Base-by-base conservation (phyloP, 768 basidiomycete genomes). In the Boletus sp. region DNA sequence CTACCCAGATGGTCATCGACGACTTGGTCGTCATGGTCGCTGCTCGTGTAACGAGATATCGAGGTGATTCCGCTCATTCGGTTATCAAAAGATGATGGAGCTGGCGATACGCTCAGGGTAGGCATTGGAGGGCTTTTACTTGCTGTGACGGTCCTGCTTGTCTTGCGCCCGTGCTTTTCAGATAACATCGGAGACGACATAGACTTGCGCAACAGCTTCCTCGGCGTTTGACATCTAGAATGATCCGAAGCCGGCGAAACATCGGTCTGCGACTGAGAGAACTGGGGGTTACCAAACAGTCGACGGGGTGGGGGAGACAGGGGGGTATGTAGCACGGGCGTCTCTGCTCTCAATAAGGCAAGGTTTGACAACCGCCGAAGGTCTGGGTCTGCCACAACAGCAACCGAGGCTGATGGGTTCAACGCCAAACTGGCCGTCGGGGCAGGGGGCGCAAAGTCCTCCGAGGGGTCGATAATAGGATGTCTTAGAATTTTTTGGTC, bases 221-320 rank as follows among this genome's bases (percentile, higher is more conserved):
- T 50, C 41, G 55, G 53, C 19, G 56, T 59, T 51, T 52, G 64
- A 25, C 19, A 38, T 5, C 38, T 17, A 19, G 49, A 15, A 52
- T 39, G 29, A 23, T 49, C 56, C 47, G 37, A 40, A 34, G 40
- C 52, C 7, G 65, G 67, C 5, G 74, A 56, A 25, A 84, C 66
- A 55, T 82, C 74, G 7, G 81, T 81, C 59, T 85, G 83, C 3
- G 85, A 87, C 35, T 75, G 68, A 14, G 84, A 87, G 60, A 78
- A 79, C 19, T 77, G 64, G 9, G 79, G 71, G 5, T 60, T 72
- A 38, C 61, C 49, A 52, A 79, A 66, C 29, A 78, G 67, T 59
- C 76, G 71, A 59, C 77, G 78, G 10, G 88, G 88, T 6, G 88
- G 82, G 34, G 87, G 88, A 2, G 83, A 75, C 19, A 90, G 75